These are phyloP conservation scores for Candida railenensis DNA, from an alignment of 805 yeast species.

Conservation along the genomic window DNA sequence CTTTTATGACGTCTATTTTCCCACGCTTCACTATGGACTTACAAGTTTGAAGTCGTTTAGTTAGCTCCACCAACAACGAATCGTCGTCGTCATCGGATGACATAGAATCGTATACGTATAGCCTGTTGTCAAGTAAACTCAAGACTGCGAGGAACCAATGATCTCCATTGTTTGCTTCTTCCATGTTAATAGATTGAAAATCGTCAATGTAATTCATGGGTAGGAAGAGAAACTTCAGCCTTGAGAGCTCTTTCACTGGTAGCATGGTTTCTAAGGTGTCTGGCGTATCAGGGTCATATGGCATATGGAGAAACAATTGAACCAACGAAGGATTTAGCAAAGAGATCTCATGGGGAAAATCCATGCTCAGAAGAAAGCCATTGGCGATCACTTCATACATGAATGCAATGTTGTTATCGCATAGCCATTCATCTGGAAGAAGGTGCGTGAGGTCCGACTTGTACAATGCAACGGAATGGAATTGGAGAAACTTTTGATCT, in stretches of 20 bases:
- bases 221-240: slow-evolving; percentile 51
- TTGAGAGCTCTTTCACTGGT: slow-evolving; percentile 30
- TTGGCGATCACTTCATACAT: slow-evolving; percentile 50
- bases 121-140: slow-evolving; percentile 44
- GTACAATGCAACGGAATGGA: slow-evolving; percentile 57
- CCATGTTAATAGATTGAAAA: slow-evolving; percentile 31
- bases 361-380: slow-evolving; percentile 19
- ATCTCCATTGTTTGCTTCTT: slow-evolving; percentile 61
- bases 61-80: slow-evolving; percentile 23
- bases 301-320: slow-evolving; percentile 55
- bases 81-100: slow-evolving; percentile 36
- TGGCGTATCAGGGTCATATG: slow-evolving; percentile 12
- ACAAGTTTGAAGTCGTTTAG: slow-evolving; percentile 19
- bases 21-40: slow-evolving; percentile 20
- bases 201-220: slow-evolving; percentile 70
- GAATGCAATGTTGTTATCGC: slow-evolving; percentile 66
- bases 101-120: slow-evolving; percentile 63
- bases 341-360: slow-evolving; percentile 20
- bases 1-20: slow-evolving; percentile 23
- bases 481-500: slow-evolving; percentile 41
- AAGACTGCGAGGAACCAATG: slow-evolving; percentile 74
- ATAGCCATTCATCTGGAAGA: slow-evolving; percentile 68
- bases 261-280: slow-evolving; percentile 15
- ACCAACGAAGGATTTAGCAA: slow-evolving; percentile 60
- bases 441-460: slow-evolving; percentile 58